Conservation (phyloP, 1,284 basidiomycete genomes). For the Waitea zeae region DNA sequence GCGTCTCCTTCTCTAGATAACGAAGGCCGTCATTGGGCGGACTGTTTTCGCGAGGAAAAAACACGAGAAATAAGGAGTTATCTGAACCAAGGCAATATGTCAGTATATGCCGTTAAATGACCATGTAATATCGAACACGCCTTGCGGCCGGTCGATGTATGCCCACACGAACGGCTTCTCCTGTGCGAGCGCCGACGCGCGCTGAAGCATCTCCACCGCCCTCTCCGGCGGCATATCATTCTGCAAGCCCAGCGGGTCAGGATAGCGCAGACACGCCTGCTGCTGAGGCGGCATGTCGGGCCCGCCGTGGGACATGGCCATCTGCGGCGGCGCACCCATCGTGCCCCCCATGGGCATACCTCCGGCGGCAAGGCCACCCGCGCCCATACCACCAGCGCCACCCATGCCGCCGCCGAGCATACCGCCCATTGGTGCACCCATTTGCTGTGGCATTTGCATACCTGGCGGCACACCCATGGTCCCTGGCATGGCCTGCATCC, state of each 20-base stretch:
- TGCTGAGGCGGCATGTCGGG: no score
- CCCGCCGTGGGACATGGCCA: no score
- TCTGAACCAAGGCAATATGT: constrained; percentile 20
- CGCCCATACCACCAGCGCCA: no score
- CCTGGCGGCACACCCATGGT: no score
- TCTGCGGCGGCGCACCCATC: no score
- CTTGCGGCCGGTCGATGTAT: constrained; percentile 56
- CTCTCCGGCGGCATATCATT: constrained; percentile 33
- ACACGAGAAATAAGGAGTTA: constrained; percentile 45
- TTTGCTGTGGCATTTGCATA: no score
- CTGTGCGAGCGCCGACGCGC: constrained; percentile 33
- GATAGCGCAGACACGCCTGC: constrained; percentile 55
- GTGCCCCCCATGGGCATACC: no score
- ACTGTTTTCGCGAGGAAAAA: constrained; percentile 29
- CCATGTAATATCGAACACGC: constrained; percentile 17
- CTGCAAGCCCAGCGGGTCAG: constrained; percentile 41
- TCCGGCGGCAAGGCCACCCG: no score
- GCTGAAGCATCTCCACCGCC: constrained; percentile 39
- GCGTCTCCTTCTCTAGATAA: constrained; percentile 51
- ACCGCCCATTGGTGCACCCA: no score
- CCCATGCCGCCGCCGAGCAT: no score
- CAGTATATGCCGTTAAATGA: constrained; percentile 4
- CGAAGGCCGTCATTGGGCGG: constrained; percentile 58
- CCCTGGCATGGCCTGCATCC: no score
- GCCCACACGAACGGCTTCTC: constrained; percentile 47